Evolutionary conservation across 768 basidiomycete species (phyloP).

Genomic region (Calocybe cyanea): DNA sequence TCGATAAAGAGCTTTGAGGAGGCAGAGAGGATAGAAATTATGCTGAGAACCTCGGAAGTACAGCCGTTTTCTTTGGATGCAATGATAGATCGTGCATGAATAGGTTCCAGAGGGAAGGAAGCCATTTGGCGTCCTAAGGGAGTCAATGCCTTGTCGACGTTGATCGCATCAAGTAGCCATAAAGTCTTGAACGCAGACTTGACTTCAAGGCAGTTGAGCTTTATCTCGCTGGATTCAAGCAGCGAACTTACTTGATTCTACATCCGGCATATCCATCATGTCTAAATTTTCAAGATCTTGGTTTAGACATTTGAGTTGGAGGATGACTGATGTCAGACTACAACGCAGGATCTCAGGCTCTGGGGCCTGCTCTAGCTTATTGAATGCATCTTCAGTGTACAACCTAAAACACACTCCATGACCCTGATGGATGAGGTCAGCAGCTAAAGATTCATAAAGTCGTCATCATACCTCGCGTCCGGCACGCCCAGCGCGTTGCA

Average conservation of each 20-base stretch:
- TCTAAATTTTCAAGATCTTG: constrained; percentile 79
- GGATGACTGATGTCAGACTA: constrained; percentile 75
- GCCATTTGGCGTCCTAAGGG: constrained; percentile 80
- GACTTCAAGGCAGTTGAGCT: constrained; percentile 34
- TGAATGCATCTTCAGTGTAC: constrained; percentile 82
- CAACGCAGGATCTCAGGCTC: constrained; percentile 92
- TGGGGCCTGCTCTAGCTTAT: constrained; percentile 56
- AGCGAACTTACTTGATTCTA: constrained; percentile 66
- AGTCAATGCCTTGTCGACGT: constrained; percentile 63
- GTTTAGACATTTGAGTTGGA: constrained; percentile 83
- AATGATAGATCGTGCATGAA: constrained; percentile 72
- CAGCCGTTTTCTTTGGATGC: constrained; percentile 73
- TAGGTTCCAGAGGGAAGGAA: constrained; percentile 88
- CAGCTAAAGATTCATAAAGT: background rate
- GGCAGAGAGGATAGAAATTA: constrained; percentile 79
- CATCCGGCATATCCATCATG: constrained; percentile 85
- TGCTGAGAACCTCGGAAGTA: constrained; percentile 74
- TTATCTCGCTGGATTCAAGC: background rate
- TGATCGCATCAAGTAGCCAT: constrained; percentile 77
- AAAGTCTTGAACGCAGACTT: constrained; percentile 64
- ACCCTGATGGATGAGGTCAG: constrained; percentile 40
- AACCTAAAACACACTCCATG: constrained; percentile 86
- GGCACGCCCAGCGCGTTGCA: constrained; percentile 93
- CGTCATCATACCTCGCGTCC: constrained; percentile 75
- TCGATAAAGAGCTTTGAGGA: constrained; percentile 83